Evolutionary conservation across 768 basidiomycete species (phyloP).

Genomic region (Lactifluus volemus): DNA sequence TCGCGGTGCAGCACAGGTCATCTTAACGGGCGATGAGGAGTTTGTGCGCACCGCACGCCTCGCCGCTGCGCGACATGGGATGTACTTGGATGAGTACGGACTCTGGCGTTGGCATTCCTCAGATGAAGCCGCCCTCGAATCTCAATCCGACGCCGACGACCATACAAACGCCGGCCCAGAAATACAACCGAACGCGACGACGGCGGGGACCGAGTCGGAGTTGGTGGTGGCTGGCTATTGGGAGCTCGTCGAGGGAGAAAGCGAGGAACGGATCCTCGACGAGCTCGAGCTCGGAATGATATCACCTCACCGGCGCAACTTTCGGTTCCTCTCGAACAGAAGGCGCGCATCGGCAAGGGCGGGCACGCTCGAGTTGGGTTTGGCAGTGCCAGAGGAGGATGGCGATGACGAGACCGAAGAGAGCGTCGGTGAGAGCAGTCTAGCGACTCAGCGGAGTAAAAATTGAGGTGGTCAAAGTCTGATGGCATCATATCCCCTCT

Average conservation of each 20-base stretch:
- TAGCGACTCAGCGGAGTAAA: too few species aligned
- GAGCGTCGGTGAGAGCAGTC: too few species aligned
- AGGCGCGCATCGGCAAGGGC: constrained; percentile 5
- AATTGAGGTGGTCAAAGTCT: too few species aligned
- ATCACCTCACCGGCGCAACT: constrained; percentile 15
- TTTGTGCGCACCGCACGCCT: constrained; percentile 37
- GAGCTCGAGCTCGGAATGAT: constrained; percentile 14
- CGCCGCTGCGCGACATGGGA: constrained; percentile 36
- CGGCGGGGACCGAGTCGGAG: too few species aligned
- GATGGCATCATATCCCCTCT: too few species aligned
- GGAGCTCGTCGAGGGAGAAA: constrained; percentile 17
- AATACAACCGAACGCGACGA: not conserved
- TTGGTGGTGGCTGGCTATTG: constrained; percentile 1
- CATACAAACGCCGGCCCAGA: not conserved
- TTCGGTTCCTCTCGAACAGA: constrained; percentile 9
- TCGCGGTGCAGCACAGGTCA: constrained; percentile 43
- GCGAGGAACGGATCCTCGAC: constrained; percentile 15
- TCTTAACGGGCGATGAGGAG: constrained; percentile 46
- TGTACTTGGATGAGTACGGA: constrained; percentile 53
- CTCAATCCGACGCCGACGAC: not conserved
- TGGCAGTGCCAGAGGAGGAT: not conserved
- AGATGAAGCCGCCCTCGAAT: constrained; percentile 4
- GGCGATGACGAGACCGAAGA: too few species aligned
- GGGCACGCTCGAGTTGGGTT: not conserved
- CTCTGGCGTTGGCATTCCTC: constrained; percentile 48